A percentile compares a stretch with the other conserved stretches of the same genome.
Evolutionary conservation across 2,329 filamentous ascomycete genomes (phyloP).

Genomic region (Neonectria coccinea): DNA sequence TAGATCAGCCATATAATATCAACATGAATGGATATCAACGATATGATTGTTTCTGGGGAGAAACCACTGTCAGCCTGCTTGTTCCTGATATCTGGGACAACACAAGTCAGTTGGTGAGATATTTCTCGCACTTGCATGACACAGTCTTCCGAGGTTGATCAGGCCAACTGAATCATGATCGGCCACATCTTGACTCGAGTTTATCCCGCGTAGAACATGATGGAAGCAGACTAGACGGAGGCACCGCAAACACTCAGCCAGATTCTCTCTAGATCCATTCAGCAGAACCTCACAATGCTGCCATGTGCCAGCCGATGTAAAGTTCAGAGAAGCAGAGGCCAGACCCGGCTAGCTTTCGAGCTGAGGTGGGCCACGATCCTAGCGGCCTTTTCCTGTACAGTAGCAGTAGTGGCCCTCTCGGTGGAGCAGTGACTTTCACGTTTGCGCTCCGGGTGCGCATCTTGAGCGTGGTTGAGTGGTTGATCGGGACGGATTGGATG

Average conservation of each 20-base stretch:
- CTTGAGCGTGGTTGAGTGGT: not conserved
- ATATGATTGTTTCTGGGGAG: not conserved
- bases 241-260: no score
- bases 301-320: constrained; percentile 2
- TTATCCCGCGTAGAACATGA: no score
- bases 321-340: not conserved
- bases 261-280: no score
- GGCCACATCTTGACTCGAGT: not conserved
- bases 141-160: not conserved
- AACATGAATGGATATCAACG: not conserved
- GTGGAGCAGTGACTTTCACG: constrained; percentile 1
- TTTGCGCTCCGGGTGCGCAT: not conserved
- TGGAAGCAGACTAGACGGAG: no score
- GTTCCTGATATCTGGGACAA: not conserved
- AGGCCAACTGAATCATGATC: not conserved
- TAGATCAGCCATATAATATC: not conserved
- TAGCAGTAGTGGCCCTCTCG: not conserved
- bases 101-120: no score
- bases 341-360: not conserved
- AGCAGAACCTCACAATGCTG: not conserved
- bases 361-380: not conserved
- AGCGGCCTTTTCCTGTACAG: not conserved
- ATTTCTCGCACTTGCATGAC: not conserved
- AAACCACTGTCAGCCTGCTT: not conserved
- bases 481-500: not conserved